Conservation (phyloP, 805 yeast genomes). For the Yarrowia bubula region DNA sequence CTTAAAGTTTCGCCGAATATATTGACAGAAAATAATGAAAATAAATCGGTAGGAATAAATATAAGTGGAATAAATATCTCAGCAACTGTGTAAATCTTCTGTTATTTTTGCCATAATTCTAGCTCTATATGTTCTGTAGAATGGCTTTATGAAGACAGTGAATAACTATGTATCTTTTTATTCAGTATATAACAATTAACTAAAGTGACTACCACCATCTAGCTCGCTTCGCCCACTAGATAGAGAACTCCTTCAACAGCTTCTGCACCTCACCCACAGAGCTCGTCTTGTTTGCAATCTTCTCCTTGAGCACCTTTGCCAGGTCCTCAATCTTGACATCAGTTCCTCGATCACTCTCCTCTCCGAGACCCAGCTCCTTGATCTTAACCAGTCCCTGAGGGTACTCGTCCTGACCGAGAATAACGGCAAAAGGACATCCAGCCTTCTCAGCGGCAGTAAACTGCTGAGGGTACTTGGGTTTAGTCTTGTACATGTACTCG, state of each 20-base stretch:
- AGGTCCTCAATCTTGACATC: slow-evolving; percentile 63
- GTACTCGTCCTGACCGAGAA: slow-evolving; percentile 92
- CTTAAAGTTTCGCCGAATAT: too few species aligned
- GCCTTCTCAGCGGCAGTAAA: slow-evolving; percentile 96
- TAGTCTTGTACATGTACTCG: slow-evolving; percentile 87
- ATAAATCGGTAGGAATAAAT: too few species aligned
- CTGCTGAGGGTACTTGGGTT: slow-evolving; percentile 93
- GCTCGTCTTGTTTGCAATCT: slow-evolving; percentile 41
- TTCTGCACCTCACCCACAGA: slow-evolving; percentile 19
- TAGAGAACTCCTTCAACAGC: slow-evolving; percentile 10
- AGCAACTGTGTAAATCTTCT: too few species aligned
- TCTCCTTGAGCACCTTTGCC: slow-evolving; percentile 51
- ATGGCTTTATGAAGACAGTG: too few species aligned
- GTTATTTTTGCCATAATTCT: too few species aligned
- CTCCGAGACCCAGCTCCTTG: slow-evolving; percentile 86
- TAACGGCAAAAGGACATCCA: slow-evolving; percentile 87
- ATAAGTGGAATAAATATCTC: too few species aligned
- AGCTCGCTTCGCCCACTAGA: neutral
- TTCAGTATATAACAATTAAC: too few species aligned
- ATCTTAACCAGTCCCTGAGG: slow-evolving; percentile 78
- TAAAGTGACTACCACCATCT: too few species aligned
- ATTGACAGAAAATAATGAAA: too few species aligned
- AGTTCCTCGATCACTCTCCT: slow-evolving; percentile 82
- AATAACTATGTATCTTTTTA: too few species aligned
- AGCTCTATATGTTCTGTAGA: too few species aligned